Base-by-base conservation (phyloP, 2,329 filamentous ascomycete genomes). In the Nothophoma quercina region DNA sequence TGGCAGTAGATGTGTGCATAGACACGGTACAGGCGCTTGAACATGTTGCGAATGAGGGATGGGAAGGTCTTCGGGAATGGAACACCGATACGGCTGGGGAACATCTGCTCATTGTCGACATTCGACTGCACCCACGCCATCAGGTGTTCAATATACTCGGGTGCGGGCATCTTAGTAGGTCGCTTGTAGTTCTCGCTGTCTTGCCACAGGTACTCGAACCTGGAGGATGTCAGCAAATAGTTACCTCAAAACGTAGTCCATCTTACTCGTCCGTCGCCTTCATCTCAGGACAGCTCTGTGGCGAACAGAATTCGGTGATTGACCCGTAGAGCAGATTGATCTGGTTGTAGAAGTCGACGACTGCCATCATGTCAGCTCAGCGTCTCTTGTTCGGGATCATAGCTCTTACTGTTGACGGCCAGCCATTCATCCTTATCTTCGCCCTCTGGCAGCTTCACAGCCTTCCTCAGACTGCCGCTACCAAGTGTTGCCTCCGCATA, bases 271-370 rank as follows among this genome's bases (percentile, higher is more conserved):
- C 96, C 8, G 95, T 99, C n/a, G 95, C 95, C 78, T 99, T 99
- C 95, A 99, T 99, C 79, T 98, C 95, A 0, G 95, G 95, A 75
- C 95, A 99, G 60, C 92, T 92, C 73, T 95, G 89, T 25, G 95
- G 93, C 21, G 95, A 98, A 82, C 95, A 99, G 78, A 99, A 99
- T 74, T 99, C 95, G 55, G 95, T 99, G 73, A 99, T 99, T 62
- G 95, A 95, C 54, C 96, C 96, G 75, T 99, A 99, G 54, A 99
- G 88, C 28, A 99, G 85, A 78, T 99, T 99, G 81, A 99, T 96
- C 78, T 99, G 95, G 81, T 99, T 99, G 85, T 99, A 99, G 78
- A 99, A 99, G 78, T 99, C 95, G 80, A 99, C 95, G 80, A 99
- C 93, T 96, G 39, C n/a, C 9, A 23, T 10, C n/a, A 22, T 23